These are phyloP conservation scores for Paramecium tetraurelia DNA, from an alignment of 73 alveolate genomes.

Conservation along the genomic window DNA sequence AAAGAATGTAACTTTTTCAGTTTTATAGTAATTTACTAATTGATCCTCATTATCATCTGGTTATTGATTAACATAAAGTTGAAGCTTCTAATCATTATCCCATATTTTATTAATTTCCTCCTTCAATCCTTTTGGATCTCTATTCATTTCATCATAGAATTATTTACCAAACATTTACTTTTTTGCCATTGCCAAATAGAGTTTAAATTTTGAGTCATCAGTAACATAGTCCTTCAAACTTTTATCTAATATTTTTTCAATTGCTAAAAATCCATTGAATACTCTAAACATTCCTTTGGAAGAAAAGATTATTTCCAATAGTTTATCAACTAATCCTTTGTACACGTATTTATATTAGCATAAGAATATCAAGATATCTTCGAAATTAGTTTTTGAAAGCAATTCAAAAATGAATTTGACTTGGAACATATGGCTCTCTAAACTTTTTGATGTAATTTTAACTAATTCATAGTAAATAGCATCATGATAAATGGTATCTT, in stretches of 20 bases:
- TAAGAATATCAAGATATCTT: neutral
- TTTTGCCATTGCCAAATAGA: neutral
- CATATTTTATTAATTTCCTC: neutral
- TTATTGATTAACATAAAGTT: neutral
- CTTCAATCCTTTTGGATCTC: neutral
- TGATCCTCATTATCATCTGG: neutral
- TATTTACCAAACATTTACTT: neutral
- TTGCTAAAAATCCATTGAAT: neutral
- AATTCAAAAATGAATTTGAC: neutral
- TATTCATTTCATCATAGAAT: neutral
- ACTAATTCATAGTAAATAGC: conserved; percentile 23
- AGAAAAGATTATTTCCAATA: neutral
- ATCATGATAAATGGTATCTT: neutral
- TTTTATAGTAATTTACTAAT: neutral
- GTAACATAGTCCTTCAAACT: neutral
- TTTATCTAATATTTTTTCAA: neutral
- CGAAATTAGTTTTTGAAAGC: neutral
- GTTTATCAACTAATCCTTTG: neutral
- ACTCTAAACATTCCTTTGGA: neutral
- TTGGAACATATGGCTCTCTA: neutral
- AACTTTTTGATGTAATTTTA: neutral
- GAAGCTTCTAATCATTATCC: neutral
- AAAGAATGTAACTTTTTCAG: neutral
- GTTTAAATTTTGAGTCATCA: neutral
- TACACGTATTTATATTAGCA: neutral